Conservation (phyloP, 176 grass and related monocot species). For the Carex cristatella region DNA sequence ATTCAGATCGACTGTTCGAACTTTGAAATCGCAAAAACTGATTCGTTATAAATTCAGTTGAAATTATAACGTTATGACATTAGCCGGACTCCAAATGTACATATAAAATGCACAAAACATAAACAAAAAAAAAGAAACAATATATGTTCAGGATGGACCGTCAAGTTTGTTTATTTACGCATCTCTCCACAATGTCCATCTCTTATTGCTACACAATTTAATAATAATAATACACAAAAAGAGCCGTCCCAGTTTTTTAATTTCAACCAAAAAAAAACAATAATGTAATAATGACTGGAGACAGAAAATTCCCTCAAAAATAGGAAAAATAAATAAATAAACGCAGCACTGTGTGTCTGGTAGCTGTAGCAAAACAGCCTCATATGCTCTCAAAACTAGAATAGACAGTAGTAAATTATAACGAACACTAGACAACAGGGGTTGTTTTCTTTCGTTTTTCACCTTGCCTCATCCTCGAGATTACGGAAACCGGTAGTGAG, state of each 20-base stretch:
- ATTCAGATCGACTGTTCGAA: too few species aligned
- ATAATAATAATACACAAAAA: conserved; percentile 5
- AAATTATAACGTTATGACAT: too few species aligned
- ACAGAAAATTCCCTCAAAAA: not conserved
- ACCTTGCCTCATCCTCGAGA: conserved; percentile 77
- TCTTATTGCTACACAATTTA: conserved; percentile 20
- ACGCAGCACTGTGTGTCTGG: not conserved
- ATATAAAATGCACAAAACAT: too few species aligned
- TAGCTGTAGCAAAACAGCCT: conserved; percentile 9
- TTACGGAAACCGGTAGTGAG: conserved; percentile 77
- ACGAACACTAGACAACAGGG: not conserved
- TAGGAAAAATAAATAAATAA: conserved; percentile 22
- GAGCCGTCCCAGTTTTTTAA: not conserved
- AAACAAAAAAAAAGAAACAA: not conserved
- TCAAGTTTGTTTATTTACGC: conserved; percentile 29
- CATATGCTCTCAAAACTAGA: conserved; percentile 21
- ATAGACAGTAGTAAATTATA: not conserved
- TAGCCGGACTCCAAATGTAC: too few species aligned
- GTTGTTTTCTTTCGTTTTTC: not conserved
- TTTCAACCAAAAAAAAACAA: conserved; percentile 18
- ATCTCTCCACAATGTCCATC: conserved; percentile 18
- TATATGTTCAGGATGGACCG: not conserved
- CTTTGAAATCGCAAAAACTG: too few species aligned
- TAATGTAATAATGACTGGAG: conserved; percentile 9
- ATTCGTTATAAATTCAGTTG: too few species aligned